Conservation (phyloP, 768 basidiomycete genomes). For the Lentinula guzmanii region DNA sequence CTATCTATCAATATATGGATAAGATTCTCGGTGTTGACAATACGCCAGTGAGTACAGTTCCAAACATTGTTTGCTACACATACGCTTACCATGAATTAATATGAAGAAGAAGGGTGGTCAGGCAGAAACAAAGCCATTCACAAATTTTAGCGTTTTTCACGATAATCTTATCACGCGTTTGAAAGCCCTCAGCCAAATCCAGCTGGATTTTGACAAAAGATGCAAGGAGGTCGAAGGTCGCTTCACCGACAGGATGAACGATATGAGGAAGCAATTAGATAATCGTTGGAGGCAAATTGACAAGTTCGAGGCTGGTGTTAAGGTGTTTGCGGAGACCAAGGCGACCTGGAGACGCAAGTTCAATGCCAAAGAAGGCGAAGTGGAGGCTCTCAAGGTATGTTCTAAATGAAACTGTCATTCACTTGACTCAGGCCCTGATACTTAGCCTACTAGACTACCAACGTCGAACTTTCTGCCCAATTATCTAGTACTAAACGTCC, state of each 20-base stretch:
- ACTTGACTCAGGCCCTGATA: background rate
- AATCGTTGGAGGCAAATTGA: constrained; percentile 88
- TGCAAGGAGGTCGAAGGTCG: constrained; percentile 71
- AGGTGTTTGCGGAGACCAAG: constrained; percentile 77
- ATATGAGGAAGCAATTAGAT: constrained; percentile 85
- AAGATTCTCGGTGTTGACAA: constrained; percentile 88
- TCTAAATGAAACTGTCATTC: constrained; percentile 1
- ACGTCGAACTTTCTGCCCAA: constrained; percentile 69
- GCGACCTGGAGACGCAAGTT: constrained; percentile 79
- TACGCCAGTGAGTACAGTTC: constrained; percentile 55
- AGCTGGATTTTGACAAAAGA: constrained; percentile 81
- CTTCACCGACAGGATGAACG: constrained; percentile 66
- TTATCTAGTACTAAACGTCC: constrained; percentile 58
- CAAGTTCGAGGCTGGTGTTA: constrained; percentile 83
- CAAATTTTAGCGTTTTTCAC: constrained; percentile 91
- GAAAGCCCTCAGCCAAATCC: constrained; percentile 78
- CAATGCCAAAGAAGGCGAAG: constrained; percentile 79
- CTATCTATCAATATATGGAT: constrained; percentile 94
- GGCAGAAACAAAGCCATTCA: constrained; percentile 86
- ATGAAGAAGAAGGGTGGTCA: constrained; percentile 69
- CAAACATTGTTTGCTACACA: background rate
- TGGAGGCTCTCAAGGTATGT: constrained; percentile 78
- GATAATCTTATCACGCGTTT: constrained; percentile 89
- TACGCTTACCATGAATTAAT: background rate
- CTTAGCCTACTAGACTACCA: constrained; percentile 46